Evolutionary conservation across 164 flowering plant genomes (phyloP).

Genomic region (Protea cynaroides): DNA sequence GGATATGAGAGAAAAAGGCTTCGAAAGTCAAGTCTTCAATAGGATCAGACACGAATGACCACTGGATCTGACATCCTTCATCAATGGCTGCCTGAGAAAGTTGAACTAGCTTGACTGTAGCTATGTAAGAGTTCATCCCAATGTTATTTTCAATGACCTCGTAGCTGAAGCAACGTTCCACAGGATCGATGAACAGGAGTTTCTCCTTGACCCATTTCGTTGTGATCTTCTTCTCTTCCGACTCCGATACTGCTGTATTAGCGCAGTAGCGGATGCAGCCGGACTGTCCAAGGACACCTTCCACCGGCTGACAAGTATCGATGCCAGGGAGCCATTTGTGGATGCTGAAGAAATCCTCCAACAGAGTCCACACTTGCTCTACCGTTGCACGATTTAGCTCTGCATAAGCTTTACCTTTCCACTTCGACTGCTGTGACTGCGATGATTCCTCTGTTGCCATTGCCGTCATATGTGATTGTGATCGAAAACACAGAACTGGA

Average conservation of each 20-base stretch:
- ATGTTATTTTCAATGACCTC: constrained; percentile 41
- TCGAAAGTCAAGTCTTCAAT: constrained; percentile 29
- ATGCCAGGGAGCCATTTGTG: constrained; percentile 42
- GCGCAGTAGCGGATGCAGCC: constrained; percentile 49
- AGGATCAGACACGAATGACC: constrained; percentile 40
- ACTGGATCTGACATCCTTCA: constrained; percentile 29
- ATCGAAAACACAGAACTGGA: too few species aligned
- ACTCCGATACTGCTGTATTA: not conserved
- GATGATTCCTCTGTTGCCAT: not conserved
- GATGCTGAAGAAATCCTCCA: constrained; percentile 35
- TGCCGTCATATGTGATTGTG: too few species aligned
- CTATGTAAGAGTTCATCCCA: constrained; percentile 23
- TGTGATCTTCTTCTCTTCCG: not conserved
- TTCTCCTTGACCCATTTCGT: constrained; percentile 50
- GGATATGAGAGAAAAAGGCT: constrained; percentile 23
- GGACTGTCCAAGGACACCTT: constrained; percentile 32
- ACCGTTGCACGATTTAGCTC: constrained; percentile 17
- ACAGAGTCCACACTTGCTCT: constrained; percentile 38
- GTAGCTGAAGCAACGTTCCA: constrained; percentile 30
- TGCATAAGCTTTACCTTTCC: constrained; percentile 36
- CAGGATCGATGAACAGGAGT: constrained; percentile 27
- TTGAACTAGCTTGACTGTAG: constrained; percentile 22
- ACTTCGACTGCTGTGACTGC: constrained; percentile 12
- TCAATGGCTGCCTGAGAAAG: not conserved
- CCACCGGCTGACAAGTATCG: constrained; percentile 19